phyloP scores from a whole-genome alignment of 192 early-diverging fungal species.

The Umbelopsis sp. region DNA sequence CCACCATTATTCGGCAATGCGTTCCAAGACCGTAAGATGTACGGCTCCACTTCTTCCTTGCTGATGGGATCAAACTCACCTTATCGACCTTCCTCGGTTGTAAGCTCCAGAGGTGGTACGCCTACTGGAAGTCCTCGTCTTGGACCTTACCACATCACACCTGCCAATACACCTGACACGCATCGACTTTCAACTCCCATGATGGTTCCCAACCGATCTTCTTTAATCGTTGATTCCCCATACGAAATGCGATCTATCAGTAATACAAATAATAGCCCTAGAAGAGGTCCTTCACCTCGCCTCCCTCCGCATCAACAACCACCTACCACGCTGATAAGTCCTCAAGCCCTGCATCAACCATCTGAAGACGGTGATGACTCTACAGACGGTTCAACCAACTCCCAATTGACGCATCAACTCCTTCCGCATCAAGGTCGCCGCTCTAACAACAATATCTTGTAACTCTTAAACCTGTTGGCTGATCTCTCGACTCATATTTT shows the following conservation, averaged over 20 bases:
- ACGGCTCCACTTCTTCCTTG: slow-evolving; percentile 26
- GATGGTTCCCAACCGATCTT: slow-evolving; percentile 16
- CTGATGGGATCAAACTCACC: neutral
- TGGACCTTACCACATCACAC: slow-evolving; percentile 10
- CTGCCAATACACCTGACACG: neutral
- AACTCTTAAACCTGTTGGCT: neutral
- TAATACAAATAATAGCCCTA: neutral
- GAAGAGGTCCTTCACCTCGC: neutral
- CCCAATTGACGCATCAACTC: neutral
- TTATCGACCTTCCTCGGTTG: neutral
- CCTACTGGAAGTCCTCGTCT: slow-evolving; percentile 6
- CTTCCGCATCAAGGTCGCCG: neutral
- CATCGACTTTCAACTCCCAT: neutral
- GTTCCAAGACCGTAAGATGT: slow-evolving; percentile 39
- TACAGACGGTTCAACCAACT: neutral
- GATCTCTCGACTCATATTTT: too few species aligned
- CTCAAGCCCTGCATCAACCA: neutral
- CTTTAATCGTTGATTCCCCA: neutral
- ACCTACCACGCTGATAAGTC: neutral
- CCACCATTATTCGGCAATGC: slow-evolving; percentile 23
- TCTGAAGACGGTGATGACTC: neutral
- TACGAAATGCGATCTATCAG: slow-evolving; percentile 5
- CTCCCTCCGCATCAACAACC: neutral
- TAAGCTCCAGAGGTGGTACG: neutral
- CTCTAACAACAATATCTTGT: neutral